A percentile compares a stretch with the other conserved stretches of the same genome.
Conservation (phyloP, 2,329 filamentous ascomycete genomes). For the Niveomyces coronatus region DNA sequence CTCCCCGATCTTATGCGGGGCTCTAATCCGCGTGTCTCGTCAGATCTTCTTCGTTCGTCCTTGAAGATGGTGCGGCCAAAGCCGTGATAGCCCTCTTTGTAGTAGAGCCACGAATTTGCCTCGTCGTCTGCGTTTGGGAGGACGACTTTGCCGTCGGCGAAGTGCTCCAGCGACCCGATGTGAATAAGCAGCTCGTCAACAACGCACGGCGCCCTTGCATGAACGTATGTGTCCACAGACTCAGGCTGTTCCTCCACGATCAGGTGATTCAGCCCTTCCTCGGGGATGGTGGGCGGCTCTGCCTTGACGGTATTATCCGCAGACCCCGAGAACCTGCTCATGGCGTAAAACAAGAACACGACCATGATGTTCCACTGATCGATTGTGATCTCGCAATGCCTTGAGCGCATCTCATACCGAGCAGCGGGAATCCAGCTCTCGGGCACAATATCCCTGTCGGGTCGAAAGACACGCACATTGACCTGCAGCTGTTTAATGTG, state of each 20-base stretch:
- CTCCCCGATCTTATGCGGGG: not conserved
- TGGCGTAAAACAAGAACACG: not conserved
- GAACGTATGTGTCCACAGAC: not conserved
- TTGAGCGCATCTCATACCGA: not conserved
- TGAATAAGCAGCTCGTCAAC: not conserved
- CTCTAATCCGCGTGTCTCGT: not conserved
- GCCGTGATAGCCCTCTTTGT: not conserved
- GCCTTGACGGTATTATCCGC: not conserved
- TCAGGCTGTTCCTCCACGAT: not conserved
- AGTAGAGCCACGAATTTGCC: not conserved
- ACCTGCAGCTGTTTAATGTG: not conserved
- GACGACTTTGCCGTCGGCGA: not conserved
- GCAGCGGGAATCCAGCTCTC: not conserved
- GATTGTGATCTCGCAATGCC: not conserved
- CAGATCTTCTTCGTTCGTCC: not conserved
- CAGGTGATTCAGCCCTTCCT: not conserved
- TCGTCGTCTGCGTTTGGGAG: not conserved
- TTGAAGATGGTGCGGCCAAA: not conserved
- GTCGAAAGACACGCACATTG: conserved; percentile 1
- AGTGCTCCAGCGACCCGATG: not conserved
- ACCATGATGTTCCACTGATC: not conserved
- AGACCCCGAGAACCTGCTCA: not conserved
- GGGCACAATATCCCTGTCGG: not conserved
- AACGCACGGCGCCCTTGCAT: not conserved
- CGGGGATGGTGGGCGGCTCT: not conserved